A percentile compares a stretch with the other conserved stretches of the same genome.
Conservation (phyloP, 441 rosid species). For the Sinapis alba region DNA sequence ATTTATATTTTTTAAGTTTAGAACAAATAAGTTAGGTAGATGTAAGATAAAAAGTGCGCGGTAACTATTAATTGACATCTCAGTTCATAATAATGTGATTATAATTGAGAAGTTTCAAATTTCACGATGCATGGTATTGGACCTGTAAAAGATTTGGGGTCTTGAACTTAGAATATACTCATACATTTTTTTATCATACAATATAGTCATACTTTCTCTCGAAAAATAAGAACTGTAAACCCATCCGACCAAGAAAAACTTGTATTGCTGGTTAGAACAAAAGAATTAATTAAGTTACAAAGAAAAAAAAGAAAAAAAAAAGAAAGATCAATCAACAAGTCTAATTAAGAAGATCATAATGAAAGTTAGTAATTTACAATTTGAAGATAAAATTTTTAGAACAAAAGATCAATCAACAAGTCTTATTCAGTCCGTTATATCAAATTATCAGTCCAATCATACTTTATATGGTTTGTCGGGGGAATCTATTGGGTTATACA, state of each 20-base stretch:
- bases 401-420: slow-evolving; percentile 26
- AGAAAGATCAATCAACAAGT: too few species aligned
- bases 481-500: slow-evolving; percentile 5
- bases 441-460: slow-evolving; percentile 29
- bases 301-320: too few species aligned
- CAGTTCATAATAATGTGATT: not conserved
- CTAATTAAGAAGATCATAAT: not conserved
- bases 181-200: not conserved
- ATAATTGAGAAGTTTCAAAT: not conserved
- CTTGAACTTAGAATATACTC: not conserved
- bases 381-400: not conserved
- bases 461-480: slow-evolving; percentile 27
- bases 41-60: not conserved
- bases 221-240: not conserved
- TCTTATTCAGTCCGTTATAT: slow-evolving; percentile 20
- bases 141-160: not conserved
- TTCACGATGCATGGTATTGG: not conserved
- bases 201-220: not conserved
- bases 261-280: not conserved
- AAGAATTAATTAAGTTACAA: too few species aligned
- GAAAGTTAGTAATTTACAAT: not conserved
- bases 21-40: not conserved
- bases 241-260: not conserved
- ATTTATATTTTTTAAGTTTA: not conserved
- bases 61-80: not conserved